Evolutionary conservation across 495 filamentous ascomycete species (phyloP).

Genomic region (Articulospora tetracladia): DNA sequence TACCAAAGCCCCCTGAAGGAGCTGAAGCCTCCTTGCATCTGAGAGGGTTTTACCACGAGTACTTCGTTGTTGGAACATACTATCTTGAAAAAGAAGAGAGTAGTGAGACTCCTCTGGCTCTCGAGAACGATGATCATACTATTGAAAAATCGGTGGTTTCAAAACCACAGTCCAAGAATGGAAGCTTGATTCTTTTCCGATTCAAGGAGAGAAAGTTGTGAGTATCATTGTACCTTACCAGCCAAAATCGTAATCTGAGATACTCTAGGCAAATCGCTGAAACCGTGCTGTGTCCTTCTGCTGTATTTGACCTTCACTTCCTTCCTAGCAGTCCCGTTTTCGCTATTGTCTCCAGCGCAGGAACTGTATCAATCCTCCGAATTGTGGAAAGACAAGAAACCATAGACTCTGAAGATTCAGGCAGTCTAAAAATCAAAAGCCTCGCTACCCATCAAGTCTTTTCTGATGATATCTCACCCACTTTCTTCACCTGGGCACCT

Average conservation of each 20-base stretch:
- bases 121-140: slow-evolving; percentile 11
- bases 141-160: slow-evolving; percentile 21
- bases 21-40: background rate
- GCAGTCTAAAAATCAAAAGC: background rate
- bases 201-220: slow-evolving; percentile 50
- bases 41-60: slow-evolving; percentile 28
- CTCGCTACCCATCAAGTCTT: slow-evolving; percentile 14
- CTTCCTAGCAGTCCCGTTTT: slow-evolving; percentile 30
- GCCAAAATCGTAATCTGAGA: slow-evolving; percentile 5
- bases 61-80: slow-evolving; percentile 86
- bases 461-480: slow-evolving; percentile 53
- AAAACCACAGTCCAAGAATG: slow-evolving; percentile 47
- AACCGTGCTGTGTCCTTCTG: slow-evolving; percentile 55
- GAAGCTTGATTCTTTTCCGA: slow-evolving; percentile 65
- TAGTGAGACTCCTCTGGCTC: background rate
- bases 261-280: slow-evolving; percentile 26
- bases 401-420: background rate
- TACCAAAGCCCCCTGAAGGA: slow-evolving; percentile 33
- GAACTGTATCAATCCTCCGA: background rate
- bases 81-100: slow-evolving; percentile 52
- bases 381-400: background rate
- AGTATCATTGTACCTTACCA: slow-evolving; percentile 23
- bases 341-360: slow-evolving; percentile 29
- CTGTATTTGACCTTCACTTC: slow-evolving; percentile 85
- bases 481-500: slow-evolving; percentile 72